Evolutionary conservation across 306 rosid species (phyloP), one percentile per base, ranked within the genome.

Genomic region (Fragaria vesca): DNA sequence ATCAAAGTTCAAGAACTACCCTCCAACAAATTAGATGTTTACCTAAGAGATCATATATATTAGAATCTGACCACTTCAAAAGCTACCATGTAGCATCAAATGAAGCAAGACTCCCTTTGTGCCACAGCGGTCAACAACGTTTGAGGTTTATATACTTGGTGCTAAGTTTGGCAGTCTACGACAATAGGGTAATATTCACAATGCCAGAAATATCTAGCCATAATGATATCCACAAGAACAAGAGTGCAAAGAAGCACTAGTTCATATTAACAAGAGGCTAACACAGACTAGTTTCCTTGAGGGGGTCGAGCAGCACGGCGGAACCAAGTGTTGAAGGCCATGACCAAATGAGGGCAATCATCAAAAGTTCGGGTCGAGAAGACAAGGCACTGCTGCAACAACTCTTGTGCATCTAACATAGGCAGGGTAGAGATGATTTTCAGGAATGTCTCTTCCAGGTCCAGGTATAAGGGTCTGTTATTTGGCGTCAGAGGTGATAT

Each of bases 311-410:
- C 85, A 13, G 96, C 93, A 20, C 97, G 98, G 42, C 93, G 90
- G 85, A 95, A 95, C 98, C 98, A 95, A 76, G 93, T 95, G 81
- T 95, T 85, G 87, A 95, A 95, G 1, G 97, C 98, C 1, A 75
- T 81, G 24, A 93, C 84, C 83, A 95, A 82, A 86, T 95, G 98
- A 47, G 93, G 91, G 71, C 98, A 95, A 48, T 95, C 98, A 28
- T 94, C 98, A 5, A 89, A 92, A 62, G 88, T 87, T 72, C 97
- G 84, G 48, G 96, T 89, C 5, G 96, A 93, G 78, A 95, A 93
- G 88, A 89, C 87, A 75, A 95, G 97, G 80, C 98, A 95, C 75
- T 81, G 89, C 83, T 84, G 97, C 88, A 95, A 79, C 84, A 95
- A 58, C 79, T 95, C 93, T 67, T 89, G 97, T 47, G 98, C 86